Conservation (phyloP, 73 alveolate genomes). For the Paramecium caudatum region DNA sequence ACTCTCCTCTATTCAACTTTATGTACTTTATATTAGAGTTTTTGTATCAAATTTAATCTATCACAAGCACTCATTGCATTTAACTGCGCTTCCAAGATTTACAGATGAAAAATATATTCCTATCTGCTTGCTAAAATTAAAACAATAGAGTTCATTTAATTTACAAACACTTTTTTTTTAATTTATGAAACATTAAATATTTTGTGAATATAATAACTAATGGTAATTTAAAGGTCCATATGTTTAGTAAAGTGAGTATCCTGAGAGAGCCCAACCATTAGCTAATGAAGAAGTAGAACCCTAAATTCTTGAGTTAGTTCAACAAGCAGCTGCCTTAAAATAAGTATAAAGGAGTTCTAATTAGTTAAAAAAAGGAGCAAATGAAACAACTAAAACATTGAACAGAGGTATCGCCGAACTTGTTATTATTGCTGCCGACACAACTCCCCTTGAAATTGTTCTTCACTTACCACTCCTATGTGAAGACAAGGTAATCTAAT, state of each 20-base stretch:
- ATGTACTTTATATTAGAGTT: not conserved
- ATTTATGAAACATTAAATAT: slow-evolving; percentile 24
- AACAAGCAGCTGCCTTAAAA: slow-evolving; percentile 68
- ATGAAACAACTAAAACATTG: slow-evolving; percentile 97
- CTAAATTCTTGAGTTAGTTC: slow-evolving; percentile 9
- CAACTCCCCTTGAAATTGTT: slow-evolving; percentile 99
- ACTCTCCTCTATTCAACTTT: slow-evolving; percentile 46
- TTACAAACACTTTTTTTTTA: not conserved
- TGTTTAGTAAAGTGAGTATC: slow-evolving; percentile 15
- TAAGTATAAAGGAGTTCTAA: not conserved
- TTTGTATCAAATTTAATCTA: not conserved
- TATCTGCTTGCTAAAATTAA: slow-evolving; percentile 59
- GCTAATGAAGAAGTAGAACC: slow-evolving; percentile 64
- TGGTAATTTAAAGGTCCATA: slow-evolving; percentile 30
- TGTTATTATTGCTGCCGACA: slow-evolving; percentile 99
- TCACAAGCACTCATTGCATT: not conserved
- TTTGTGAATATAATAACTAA: slow-evolving; percentile 43
- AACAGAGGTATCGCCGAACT: slow-evolving; percentile 99
- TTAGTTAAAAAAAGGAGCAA: slow-evolving; percentile 74
- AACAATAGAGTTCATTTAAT: slow-evolving; percentile 35
- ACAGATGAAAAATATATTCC: slow-evolving; percentile 59
- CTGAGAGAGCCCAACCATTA: slow-evolving; percentile 73
- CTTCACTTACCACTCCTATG: slow-evolving; percentile 98
- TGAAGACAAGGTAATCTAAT: slow-evolving; percentile 84
- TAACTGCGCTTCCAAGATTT: slow-evolving; percentile 35